phyloP scores from a whole-genome alignment of 1,139 yeast species.

The Saccharomyces pastorianus region DNA sequence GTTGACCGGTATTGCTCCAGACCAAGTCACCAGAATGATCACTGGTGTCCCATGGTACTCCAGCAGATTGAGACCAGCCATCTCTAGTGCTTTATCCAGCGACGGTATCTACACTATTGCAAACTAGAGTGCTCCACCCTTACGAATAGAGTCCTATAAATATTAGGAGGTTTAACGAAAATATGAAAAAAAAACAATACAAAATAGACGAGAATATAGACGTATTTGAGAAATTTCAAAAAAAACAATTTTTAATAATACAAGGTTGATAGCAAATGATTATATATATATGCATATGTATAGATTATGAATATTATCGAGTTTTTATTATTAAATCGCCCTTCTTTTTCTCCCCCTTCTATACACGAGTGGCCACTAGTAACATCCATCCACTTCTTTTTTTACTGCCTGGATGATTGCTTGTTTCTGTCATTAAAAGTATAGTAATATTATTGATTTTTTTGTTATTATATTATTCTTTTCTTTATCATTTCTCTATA shows the following conservation, averaged over 20 bases:
- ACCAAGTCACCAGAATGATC: constrained; percentile 5
- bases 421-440: background rate
- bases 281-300: background rate
- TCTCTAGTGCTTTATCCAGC: constrained; percentile 2
- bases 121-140: background rate
- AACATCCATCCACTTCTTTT: background rate
- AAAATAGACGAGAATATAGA: background rate
- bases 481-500: background rate
- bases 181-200: background rate
- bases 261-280: background rate
- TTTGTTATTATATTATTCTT: background rate
- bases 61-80: constrained; percentile 7
- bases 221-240: background rate
- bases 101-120: constrained; percentile 5
- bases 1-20: constrained; percentile 2
- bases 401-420: background rate
- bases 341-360: background rate
- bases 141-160: background rate
- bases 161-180: background rate
- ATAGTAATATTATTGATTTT: background rate
- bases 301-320: background rate
- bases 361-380: background rate
- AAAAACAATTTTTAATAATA: background rate
- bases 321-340: background rate
- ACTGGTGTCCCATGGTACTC: constrained; percentile 14